A percentile compares a stretch with the other conserved stretches of the same genome.
Evolutionary conservation across 2,329 filamentous ascomycete genomes (phyloP).

Genomic region (Botrytis byssoidea): DNA sequence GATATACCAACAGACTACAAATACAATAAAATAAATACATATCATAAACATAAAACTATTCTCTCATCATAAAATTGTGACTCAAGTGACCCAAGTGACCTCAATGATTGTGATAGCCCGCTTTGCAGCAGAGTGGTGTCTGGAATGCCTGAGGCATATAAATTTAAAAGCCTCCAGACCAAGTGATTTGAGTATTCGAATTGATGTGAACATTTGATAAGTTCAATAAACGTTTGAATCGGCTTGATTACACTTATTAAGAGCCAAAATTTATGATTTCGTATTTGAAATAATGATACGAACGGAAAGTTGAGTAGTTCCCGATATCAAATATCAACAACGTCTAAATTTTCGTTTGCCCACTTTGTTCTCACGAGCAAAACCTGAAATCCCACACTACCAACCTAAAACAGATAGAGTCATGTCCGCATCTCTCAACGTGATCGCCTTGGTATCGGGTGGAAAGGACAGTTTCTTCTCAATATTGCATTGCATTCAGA

Average conservation of each 20-base stretch:
- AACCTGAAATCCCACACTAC: neutral
- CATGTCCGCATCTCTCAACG: slow-evolving; percentile 59
- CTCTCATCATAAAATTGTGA: slow-evolving; percentile 21
- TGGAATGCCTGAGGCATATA: slow-evolving; percentile 15
- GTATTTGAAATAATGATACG: neutral
- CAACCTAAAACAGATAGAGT: slow-evolving; percentile 13
- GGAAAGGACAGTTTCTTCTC: slow-evolving; percentile 98
- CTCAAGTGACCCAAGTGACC: neutral
- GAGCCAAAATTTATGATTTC: neutral
- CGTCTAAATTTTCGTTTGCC: neutral
- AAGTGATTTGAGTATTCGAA: neutral
- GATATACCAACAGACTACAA: slow-evolving; percentile 19
- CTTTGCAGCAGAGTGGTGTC: neutral
- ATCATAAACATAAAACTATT: slow-evolving; percentile 6
- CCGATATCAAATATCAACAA: too few relatives aligned
- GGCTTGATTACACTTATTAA: neutral
- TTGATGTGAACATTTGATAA: neutral
- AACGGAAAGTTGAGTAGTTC: neutral
- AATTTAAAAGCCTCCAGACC: neutral
- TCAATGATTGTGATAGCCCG: neutral
- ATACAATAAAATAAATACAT: slow-evolving; percentile 13
- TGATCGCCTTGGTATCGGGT: slow-evolving; percentile 90
- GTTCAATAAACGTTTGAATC: neutral
- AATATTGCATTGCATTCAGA: slow-evolving; percentile 81
- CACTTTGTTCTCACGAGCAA: slow-evolving; percentile 3